A percentile compares a stretch with the other conserved stretches of the same genome.
phyloP scores from a whole-genome alignment of 441 rosid genomes.

The Syzygium syzygioides region DNA sequence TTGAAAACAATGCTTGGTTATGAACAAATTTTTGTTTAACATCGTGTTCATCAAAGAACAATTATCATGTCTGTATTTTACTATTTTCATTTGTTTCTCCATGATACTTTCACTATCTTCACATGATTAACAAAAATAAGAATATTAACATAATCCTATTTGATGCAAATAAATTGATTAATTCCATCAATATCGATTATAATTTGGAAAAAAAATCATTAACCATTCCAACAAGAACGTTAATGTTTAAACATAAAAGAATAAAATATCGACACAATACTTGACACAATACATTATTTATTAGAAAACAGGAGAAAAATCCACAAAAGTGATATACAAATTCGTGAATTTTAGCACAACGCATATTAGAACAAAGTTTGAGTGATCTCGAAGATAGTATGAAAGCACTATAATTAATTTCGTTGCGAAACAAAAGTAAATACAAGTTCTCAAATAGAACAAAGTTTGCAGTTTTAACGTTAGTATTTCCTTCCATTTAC shows the following conservation, averaged over 20 bases:
- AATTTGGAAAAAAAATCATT: neutral
- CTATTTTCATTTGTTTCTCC: neutral
- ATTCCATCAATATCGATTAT: neutral
- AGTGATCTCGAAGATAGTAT: neutral
- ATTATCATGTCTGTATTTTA: neutral
- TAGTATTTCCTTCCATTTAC: too few species aligned
- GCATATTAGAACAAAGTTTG: neutral
- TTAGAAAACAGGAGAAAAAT: neutral
- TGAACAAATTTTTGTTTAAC: neutral
- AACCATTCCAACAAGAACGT: neutral
- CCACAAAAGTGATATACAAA: neutral
- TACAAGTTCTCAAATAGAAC: too few species aligned
- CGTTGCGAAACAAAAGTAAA: neutral
- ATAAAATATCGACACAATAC: accelerated
- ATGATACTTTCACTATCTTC: neutral
- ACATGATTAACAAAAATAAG: neutral
- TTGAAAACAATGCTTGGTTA: neutral
- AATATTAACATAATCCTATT: neutral
- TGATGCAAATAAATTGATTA: neutral
- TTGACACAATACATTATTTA: too few species aligned
- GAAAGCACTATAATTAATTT: neutral
- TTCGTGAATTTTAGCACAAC: neutral
- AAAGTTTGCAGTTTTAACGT: too few species aligned
- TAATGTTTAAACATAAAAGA: neutral
- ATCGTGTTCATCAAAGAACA: neutral